These are phyloP conservation scores for Athelia psychrophila DNA, from an alignment of 1,284 basidiomycete species.

Conservation along the genomic window DNA sequence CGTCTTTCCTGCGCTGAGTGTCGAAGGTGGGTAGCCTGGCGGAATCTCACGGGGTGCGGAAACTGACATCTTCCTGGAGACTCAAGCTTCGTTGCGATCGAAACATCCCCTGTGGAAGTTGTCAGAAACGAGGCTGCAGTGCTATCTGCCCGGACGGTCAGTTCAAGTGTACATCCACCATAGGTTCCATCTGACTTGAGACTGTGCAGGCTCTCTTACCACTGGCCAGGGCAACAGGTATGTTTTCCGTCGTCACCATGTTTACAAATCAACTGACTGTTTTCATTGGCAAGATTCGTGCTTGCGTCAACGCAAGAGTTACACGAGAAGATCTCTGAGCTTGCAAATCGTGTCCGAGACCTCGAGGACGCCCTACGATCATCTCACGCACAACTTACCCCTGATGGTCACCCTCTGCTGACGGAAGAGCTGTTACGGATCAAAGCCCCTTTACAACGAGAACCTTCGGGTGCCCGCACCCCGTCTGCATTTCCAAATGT, in stretches of 20 bases:
- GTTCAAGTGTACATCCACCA: constrained; percentile 4
- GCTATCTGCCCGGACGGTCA: constrained; percentile 63
- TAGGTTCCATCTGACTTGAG: constrained; percentile 5
- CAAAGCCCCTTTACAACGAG: constrained; percentile 71
- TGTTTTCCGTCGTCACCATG: constrained; percentile 1
- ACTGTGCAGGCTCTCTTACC: constrained; percentile 58
- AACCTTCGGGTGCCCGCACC: constrained; percentile 29
- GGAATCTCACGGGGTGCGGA: too few species aligned
- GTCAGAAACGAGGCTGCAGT: constrained; percentile 61
- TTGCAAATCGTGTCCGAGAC: constrained; percentile 70
- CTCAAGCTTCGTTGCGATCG: constrained; percentile 77
- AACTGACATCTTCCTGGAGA: constrained; percentile 27
- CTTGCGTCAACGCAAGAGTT: constrained; percentile 79
- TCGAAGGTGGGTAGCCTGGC: constrained; percentile 44
- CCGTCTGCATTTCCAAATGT: constrained; percentile 16
- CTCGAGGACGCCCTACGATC: constrained; percentile 70
- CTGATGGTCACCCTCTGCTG: constrained; percentile 65
- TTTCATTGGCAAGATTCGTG: constrained; percentile 52
- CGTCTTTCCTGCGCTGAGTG: constrained; percentile 77
- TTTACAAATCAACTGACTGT: constrained; percentile 4
- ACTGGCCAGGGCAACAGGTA: constrained; percentile 80
- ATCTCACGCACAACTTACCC: constrained; percentile 55
- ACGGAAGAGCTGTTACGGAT: constrained; percentile 66
- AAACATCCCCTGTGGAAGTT: constrained; percentile 30
- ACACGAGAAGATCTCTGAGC: constrained; percentile 77